phyloP scores from a whole-genome alignment of 768 basidiomycete genomes.

The Cystobasidium tubakii region DNA sequence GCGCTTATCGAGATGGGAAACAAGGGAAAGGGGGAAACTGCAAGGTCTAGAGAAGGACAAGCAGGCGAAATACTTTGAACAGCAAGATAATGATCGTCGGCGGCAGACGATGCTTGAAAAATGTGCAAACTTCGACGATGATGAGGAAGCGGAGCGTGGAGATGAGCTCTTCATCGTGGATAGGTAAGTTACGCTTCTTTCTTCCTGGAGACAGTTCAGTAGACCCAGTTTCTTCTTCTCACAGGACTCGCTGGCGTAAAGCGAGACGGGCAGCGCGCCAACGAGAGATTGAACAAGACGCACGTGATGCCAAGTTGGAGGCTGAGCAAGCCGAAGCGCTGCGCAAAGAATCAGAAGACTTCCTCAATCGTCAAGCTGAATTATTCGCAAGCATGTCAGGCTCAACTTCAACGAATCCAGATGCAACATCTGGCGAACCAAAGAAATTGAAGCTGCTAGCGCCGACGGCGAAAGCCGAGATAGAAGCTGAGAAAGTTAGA shows the following conservation, averaged over 20 bases:
- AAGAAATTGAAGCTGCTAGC: slow-evolving; percentile 43
- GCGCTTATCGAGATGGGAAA: slow-evolving; percentile 91
- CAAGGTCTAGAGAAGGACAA: slow-evolving; percentile 50
- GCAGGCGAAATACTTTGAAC: slow-evolving; percentile 56
- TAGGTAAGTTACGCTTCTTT: slow-evolving; percentile 56
- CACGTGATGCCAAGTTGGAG: slow-evolving; percentile 72
- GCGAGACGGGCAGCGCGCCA: slow-evolving; percentile 64
- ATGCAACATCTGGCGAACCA: slow-evolving; percentile 18
- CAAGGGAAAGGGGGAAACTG: slow-evolving; percentile 75
- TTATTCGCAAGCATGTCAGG: slow-evolving; percentile 39
- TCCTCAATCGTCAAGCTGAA: slow-evolving; percentile 55
- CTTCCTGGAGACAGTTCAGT: neutral
- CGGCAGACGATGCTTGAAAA: slow-evolving; percentile 59
- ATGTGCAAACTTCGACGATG: slow-evolving; percentile 66
- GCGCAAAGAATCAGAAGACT: slow-evolving; percentile 82
- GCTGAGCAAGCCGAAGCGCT: slow-evolving; percentile 80
- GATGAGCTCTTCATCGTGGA: slow-evolving; percentile 89
- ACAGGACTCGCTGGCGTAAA: slow-evolving; percentile 77
- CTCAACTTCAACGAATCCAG: neutral
- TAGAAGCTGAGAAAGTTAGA: slow-evolving; percentile 62
- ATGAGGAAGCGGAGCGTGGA: slow-evolving; percentile 89
- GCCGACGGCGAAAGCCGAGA: slow-evolving; percentile 28
- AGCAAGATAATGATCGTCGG: slow-evolving; percentile 73
- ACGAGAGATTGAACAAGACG: slow-evolving; percentile 76
- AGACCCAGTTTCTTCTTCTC: neutral